These are phyloP conservation scores for Azolla pinnata DNA, from an alignment of 75 land plant species.

Conservation along the genomic window DNA sequence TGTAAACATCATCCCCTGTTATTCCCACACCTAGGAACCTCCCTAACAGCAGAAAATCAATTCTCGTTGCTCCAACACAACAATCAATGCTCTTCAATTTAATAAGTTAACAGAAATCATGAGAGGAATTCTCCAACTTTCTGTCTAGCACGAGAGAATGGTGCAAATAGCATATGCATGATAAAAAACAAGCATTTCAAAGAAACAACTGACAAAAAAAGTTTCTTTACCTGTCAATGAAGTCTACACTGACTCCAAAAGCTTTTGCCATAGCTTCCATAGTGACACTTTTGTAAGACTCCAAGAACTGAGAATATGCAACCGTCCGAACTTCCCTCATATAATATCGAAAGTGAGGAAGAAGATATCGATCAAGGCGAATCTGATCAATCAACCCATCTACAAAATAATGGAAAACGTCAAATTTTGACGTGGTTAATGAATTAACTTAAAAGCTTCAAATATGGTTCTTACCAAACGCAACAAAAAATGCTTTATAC, in stretches of 20 bases:
- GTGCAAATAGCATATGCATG: neutral
- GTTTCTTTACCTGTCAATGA: conserved; percentile 71
- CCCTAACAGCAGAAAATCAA: conserved; percentile 89
- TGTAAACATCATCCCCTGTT: no score
- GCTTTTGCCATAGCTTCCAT: conserved; percentile 99
- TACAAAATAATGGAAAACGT: conserved; percentile 10
- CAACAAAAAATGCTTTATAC: conserved; percentile 76
- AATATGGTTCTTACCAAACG: conserved; percentile 55
- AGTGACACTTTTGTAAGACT: conserved; percentile 97
- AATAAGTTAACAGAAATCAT: no score
- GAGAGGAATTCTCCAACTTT: no score
- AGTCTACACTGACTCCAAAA: conserved; percentile 87
- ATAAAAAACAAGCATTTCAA: neutral
- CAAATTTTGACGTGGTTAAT: neutral
- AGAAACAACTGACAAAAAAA: conserved; percentile 1
- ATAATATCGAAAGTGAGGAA: conserved; percentile 90
- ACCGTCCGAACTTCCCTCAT: conserved; percentile 94
- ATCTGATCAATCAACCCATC: conserved; percentile 83
- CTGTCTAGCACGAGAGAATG: neutral
- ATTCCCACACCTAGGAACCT: conserved; percentile 86
- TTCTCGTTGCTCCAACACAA: conserved; percentile 59
- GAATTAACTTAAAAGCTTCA: neutral
- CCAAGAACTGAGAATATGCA: conserved; percentile 92
- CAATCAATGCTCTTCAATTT: no score
- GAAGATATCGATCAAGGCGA: conserved; percentile 78